A percentile compares a stretch with the other conserved stretches of the same genome.
These are phyloP conservation scores for Marasmius fiardii DNA, from an alignment of 1,284 basidiomycete genomes.

Conservation along the genomic window DNA sequence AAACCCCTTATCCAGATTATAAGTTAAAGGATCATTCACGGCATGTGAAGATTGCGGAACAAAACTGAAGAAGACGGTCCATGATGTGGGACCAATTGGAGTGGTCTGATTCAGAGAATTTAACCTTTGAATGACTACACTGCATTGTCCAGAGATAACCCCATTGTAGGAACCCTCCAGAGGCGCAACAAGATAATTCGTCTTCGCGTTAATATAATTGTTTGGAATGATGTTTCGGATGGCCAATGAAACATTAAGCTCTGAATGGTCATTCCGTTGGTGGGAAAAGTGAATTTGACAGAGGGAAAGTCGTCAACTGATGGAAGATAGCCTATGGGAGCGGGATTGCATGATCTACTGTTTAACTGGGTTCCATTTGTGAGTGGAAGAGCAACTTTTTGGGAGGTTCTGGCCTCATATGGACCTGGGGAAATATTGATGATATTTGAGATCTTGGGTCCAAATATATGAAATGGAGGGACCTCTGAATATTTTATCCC, in stretches of 20 bases:
- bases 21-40: conserved; percentile 38
- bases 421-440: no score
- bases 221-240: conserved; percentile 43
- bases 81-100: conserved; percentile 52
- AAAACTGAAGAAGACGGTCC: conserved; percentile 71
- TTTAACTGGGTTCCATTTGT: conserved; percentile 35
- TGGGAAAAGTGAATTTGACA: conserved; percentile 41
- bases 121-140: conserved; percentile 63
- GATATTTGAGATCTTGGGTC: no score
- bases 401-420: no score
- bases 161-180: conserved; percentile 56
- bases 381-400: conserved; percentile 19
- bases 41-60: conserved; percentile 31
- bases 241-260: conserved; percentile 49
- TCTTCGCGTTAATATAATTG: conserved; percentile 48
- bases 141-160: conserved; percentile 56
- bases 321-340: conserved; percentile 40
- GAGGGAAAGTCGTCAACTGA: conserved; percentile 37
- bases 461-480: no score
- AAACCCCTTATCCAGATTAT: background rate
- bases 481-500: no score
- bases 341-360: conserved; percentile 49
- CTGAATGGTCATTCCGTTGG: conserved; percentile 37
- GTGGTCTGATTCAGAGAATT: conserved; percentile 47
- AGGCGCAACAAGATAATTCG: conserved; percentile 57